Evolutionary conservation across 345 rosid genomes (phyloP).

Genomic region (Rhodamnia rubescens): DNA sequence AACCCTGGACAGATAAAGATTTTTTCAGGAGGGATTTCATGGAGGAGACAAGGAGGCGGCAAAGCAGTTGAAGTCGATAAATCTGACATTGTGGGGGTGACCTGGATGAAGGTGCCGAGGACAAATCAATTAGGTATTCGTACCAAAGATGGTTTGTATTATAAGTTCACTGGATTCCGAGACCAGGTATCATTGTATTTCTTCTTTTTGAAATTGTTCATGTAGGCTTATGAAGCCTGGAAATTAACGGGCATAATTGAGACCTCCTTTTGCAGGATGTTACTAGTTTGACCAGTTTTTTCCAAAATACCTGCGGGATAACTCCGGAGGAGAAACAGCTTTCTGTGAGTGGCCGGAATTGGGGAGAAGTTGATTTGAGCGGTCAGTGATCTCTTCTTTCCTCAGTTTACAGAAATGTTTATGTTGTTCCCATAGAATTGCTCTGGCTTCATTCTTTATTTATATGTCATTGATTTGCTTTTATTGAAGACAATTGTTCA

Average conservation of each 20-base stretch:
- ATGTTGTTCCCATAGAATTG: not conserved
- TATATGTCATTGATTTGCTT: not conserved
- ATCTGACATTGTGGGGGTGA: constrained; percentile 53
- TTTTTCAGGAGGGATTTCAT: constrained; percentile 58
- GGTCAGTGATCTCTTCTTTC: constrained; percentile 27
- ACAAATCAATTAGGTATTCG: constrained; percentile 74
- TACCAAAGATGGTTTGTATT: constrained; percentile 67
- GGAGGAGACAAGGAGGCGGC: constrained; percentile 99
- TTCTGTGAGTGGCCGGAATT: constrained; percentile 87
- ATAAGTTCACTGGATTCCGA: constrained; percentile 83
- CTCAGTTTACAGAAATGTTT: not conserved
- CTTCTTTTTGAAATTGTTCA: not conserved
- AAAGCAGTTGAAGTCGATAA: constrained; percentile 91
- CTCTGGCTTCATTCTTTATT: not conserved
- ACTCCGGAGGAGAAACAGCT: constrained; percentile 79
- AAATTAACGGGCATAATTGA: not conserved
- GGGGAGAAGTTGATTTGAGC: constrained; percentile 94
- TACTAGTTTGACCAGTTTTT: constrained; percentile 52
- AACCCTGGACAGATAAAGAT: constrained; percentile 81
- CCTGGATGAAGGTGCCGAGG: constrained; percentile 91
- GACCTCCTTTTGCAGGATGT: constrained; percentile 45
- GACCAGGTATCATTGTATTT: constrained; percentile 44
- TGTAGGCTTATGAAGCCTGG: not conserved
- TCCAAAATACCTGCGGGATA: constrained; percentile 62
- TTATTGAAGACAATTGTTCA: not conserved